Base-by-base conservation (phyloP, 257 asterid species). In the Solanum paucissectum region DNA sequence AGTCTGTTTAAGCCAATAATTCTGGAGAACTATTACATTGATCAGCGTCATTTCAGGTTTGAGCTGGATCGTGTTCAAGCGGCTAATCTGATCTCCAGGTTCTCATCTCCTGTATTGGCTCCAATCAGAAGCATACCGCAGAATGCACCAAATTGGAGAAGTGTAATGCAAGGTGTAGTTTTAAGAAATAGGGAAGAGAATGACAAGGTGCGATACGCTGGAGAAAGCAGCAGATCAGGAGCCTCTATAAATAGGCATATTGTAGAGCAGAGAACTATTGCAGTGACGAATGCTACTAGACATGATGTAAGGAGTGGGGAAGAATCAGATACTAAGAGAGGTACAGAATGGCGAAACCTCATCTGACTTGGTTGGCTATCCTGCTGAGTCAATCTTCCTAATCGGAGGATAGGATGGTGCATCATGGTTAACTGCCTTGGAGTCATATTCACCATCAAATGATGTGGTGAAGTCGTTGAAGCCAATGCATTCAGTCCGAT, bases 31-130 rank as follows among this genome's bases (percentile, higher is more conserved):
- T 96, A 95, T 91, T 92, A 91, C 89, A 60, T 40, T 44, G 90
- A 90, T 32, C 58, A 12, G 21, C 21, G 60, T 38, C 94, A 91
- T 88, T 96, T 96, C 94, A 89, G 92, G 93, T 95, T 96, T 90
- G 98, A 95, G 93, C 92, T 96, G 88, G 98, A 96, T 90, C 97
- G 91, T 88, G 82, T 92, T 89, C 99, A 96, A 91, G 88, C 96
- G 36, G 90, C 62, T 86, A 94, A 90, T 87, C 88, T 96, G 93
- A 83, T 91, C 20, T 89, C 96, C 69, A 90, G 82, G 84, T 82
- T 97, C 87, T 91, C 94, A 82, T 76, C 95, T 84, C 36, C 75
- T 71, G 91, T 92, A 83, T 83, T 89, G 87, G 89, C 92, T 88
- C 89, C 98, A 2, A 83, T 94, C 83, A 44, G 89, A 46, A 23